phyloP scores from a whole-genome alignment of 2,329 filamentous ascomycete genomes.

The Trichoderma sp. region DNA sequence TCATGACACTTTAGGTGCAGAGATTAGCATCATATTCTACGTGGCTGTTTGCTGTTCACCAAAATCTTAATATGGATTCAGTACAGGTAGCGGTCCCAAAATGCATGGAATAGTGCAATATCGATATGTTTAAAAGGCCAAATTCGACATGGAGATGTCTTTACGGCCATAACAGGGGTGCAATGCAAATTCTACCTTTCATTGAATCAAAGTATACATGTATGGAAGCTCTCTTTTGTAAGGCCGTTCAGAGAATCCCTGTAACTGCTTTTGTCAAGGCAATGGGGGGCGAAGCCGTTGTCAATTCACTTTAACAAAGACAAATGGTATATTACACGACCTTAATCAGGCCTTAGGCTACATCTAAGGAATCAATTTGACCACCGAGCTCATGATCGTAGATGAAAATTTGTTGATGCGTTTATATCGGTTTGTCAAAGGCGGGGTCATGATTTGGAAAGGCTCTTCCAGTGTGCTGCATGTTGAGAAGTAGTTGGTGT shows the following conservation, averaged over 20 bases:
- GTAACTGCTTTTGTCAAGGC: background rate
- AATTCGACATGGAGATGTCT: background rate
- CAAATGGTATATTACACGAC: background rate
- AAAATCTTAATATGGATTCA: background rate
- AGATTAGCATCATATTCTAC: background rate
- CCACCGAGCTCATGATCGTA: background rate
- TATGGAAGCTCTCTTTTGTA: background rate
- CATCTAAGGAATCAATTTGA: too few relatives aligned
- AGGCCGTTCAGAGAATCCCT: background rate
- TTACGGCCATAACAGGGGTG: background rate
- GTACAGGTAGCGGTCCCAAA: background rate
- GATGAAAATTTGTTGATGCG: background rate
- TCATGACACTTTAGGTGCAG: background rate
- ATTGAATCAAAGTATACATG: background rate
- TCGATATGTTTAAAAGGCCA: background rate
- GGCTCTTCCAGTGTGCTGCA: background rate
- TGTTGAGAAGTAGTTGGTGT: too few relatives aligned
- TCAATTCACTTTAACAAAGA: background rate
- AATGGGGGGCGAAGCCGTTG: accelerated
- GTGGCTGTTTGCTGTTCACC: background rate
- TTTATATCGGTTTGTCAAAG: background rate
- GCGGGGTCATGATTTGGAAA: background rate
- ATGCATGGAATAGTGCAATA: background rate
- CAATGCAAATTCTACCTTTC: background rate
- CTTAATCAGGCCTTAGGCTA: too few relatives aligned